Percentiles rank a stretch among this genome's conserved stretches.
These are phyloP conservation scores for Vaucheria bursata DNA, from an alignment of 352 stramenopile species.

Conservation along the genomic window DNA sequence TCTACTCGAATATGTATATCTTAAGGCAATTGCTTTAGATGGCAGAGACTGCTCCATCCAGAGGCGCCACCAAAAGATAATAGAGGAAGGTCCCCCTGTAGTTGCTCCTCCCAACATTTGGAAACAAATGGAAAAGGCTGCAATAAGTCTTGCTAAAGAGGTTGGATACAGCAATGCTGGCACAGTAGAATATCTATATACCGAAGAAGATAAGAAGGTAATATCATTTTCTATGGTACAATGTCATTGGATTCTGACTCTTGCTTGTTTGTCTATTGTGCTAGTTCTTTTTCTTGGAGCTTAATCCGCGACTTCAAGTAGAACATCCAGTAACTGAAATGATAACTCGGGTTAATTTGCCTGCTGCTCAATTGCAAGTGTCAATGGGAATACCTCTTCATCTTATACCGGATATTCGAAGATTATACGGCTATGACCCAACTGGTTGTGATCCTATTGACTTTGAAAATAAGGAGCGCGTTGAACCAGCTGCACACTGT, in stretches of 20 bases:
- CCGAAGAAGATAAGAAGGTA: slow-evolving; percentile 65
- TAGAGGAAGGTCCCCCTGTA: slow-evolving; percentile 94
- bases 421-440: slow-evolving; percentile 88
- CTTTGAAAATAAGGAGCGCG: slow-evolving; percentile 71
- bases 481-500: slow-evolving; percentile 66
- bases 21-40: slow-evolving; percentile 92
- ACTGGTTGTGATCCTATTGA: slow-evolving; percentile 83
- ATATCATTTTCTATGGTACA: slow-evolving; percentile 52
- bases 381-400: slow-evolving; percentile 98
- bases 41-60: slow-evolving; percentile 98
- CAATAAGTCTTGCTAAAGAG: slow-evolving; percentile 90
- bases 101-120: slow-evolving; percentile 83
- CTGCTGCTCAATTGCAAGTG: slow-evolving; percentile 95
- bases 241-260: too few species aligned
- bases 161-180: slow-evolving; percentile 97
- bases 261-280: too few species aligned
- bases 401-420: slow-evolving; percentile 93
- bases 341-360: slow-evolving; percentile 97
- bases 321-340: slow-evolving; percentile 99
- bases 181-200: slow-evolving; percentile 99
- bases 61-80: slow-evolving; percentile 98
- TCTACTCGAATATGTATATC: too few species aligned
- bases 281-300: slow-evolving; percentile 98
- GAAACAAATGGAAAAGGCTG: slow-evolving; percentile 94
- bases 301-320: slow-evolving; percentile 98